Evolutionary conservation across 1,284 basidiomycete genomes (phyloP).

Genomic region (Nidula niveotomentosa): DNA sequence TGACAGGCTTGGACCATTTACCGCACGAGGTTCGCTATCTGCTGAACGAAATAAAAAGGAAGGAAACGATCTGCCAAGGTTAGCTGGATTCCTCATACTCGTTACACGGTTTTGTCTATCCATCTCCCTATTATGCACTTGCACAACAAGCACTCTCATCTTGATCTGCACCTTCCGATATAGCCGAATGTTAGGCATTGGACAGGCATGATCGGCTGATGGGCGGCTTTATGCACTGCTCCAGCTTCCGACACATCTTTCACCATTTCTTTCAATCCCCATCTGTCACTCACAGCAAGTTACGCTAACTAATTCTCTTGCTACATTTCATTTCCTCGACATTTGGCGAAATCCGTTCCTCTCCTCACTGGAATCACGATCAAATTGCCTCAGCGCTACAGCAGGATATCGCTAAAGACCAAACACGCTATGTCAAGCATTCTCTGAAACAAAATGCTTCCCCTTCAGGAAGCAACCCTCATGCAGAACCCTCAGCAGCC

Average conservation of each 20-base stretch:
- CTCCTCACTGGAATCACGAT: neutral
- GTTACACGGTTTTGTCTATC: no score
- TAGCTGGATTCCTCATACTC: slow-evolving; percentile 7
- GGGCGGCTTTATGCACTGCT: no score
- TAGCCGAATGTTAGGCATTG: no score
- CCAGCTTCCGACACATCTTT: no score
- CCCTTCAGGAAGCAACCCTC: slow-evolving; percentile 2
- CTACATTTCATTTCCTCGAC: neutral
- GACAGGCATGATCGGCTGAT: no score
- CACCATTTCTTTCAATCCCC: no score
- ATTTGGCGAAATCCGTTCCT: neutral
- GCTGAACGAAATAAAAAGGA: slow-evolving; percentile 69
- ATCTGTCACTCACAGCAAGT: no score
- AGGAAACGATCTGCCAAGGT: slow-evolving; percentile 54
- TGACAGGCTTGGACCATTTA: slow-evolving; percentile 72
- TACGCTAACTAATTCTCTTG: no score
- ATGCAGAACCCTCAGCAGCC: slow-evolving; percentile 16
- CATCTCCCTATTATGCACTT: no score
- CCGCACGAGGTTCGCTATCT: slow-evolving; percentile 73
- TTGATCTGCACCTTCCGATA: no score
- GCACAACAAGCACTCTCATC: no score
- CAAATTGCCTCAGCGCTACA: slow-evolving; percentile 42
- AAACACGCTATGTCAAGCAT: slow-evolving; percentile 51
- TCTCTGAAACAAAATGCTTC: slow-evolving; percentile 29
- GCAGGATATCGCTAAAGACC: slow-evolving; percentile 54